Base-by-base conservation (phyloP, 192 early-diverging fungal genomes). In the Umbelopsis sp. region DNA sequence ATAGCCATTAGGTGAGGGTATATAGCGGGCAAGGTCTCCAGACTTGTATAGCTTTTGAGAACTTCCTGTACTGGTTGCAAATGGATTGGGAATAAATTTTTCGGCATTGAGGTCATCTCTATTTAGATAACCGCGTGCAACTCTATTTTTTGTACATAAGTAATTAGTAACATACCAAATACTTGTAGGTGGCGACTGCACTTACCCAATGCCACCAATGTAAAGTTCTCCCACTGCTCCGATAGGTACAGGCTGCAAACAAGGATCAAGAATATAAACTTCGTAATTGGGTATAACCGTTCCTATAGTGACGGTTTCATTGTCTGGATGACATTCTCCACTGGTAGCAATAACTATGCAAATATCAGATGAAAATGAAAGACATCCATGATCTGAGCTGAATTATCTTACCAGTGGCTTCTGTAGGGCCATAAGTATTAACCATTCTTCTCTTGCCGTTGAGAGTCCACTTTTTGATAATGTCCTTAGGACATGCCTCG, bases 61-160 rank as follows among this genome's bases (percentile, higher is more conserved):
- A 15, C 1, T 11, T 23, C 46, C 72, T 7, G 23, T 25, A 22
- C 45, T 53, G 44, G 21, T 61, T 13, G 55, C 7, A 15, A 81
- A 83, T 4, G 80, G 80, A 61, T 83, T 78, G 15, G 64, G 66
- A 37, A 83, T 30, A 22, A 83, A 83, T 18, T 67, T 47, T 67
- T 72, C 67, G 0, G 52, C 61, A 8, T 71, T 75, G 21, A 83
- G 58, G 4, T 75, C 79, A 35, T 76, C 71, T 4, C 73, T 75
- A 45, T 55, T 35, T 15, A 16, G 33, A 3, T 30, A 30, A 30
- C 27, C 27, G 1, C 27, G 1, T 30, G 27, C 27, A 30, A 30
- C 27, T 30, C 27, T 30, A 30, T 30, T 1, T 30, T 30, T 30
- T 3, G 27, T 30, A 30, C 27, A 30, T 2, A 3, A 30, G 27